Conservation (phyloP, 1,139 yeast species). For the Geotrichum phurueaensis region DNA sequence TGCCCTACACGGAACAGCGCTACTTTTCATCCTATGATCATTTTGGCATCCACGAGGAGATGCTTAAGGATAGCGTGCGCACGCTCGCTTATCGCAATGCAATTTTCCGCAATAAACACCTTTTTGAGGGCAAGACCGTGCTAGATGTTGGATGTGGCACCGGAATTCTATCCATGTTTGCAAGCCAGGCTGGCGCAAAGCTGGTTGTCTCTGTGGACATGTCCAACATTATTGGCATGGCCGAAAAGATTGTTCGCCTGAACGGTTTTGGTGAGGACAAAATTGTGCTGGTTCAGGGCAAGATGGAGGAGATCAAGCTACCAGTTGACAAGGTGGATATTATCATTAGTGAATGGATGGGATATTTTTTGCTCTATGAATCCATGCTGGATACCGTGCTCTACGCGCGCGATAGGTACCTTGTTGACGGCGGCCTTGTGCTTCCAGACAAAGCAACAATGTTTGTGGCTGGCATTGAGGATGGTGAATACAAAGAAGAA, state of each 20-base stretch:
- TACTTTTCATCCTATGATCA: constrained; percentile 94
- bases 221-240: constrained; percentile 95
- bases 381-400: constrained; percentile 97
- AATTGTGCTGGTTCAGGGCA: constrained; percentile 85
- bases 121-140: constrained; percentile 91
- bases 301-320: constrained; percentile 84
- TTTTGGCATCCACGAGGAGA: constrained; percentile 96
- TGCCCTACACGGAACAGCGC: constrained; percentile 63
- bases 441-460: constrained; percentile 94
- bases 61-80: constrained; percentile 93
- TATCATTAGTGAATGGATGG: constrained; percentile 99
- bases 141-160: constrained; percentile 98
- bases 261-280: constrained; percentile 80
- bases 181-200: constrained; percentile 94
- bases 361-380: constrained; percentile 90
- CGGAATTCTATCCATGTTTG: constrained; percentile 95
- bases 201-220: constrained; percentile 96
- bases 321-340: constrained; percentile 82
- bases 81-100: constrained; percentile 91
- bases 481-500: constrained; percentile 86
- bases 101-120: constrained; percentile 79
- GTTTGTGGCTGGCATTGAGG: constrained; percentile 91
- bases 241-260: constrained; percentile 71
- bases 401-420: constrained; percentile 86
- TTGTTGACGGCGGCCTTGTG: constrained; percentile 80